phyloP scores from a whole-genome alignment of 441 rosid genomes.

The Erodium trifolium region DNA sequence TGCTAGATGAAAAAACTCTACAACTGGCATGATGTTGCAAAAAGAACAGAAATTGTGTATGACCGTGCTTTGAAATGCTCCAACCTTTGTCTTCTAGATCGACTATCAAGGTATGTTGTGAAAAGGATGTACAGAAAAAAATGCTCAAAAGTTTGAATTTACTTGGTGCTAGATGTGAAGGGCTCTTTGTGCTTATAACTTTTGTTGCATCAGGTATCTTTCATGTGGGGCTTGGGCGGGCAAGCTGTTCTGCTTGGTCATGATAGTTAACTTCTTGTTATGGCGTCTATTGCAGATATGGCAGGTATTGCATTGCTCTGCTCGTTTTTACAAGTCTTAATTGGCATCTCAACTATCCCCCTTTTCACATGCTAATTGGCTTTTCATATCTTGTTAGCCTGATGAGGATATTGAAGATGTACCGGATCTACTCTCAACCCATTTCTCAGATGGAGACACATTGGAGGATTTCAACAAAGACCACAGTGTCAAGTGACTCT shows the following conservation, averaged over 20 bases:
- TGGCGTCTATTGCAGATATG: conserved; percentile 52
- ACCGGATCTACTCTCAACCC: conserved; percentile 7
- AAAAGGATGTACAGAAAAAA: background rate
- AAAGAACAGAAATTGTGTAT: conserved; percentile 88
- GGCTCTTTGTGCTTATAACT: background rate
- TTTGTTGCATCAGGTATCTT: conserved; percentile 47
- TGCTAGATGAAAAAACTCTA: conserved; percentile 81
- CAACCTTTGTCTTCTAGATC: conserved; percentile 50
- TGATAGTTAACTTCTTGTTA: conserved; percentile 82
- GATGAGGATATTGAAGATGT: too few species aligned
- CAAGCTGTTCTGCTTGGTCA: conserved; percentile 79
- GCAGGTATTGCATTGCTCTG: conserved; percentile 37
- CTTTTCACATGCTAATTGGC: background rate
- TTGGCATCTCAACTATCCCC: background rate
- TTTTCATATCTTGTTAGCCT: background rate
- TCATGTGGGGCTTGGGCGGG: conserved; percentile 97
- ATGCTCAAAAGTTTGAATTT: too few species aligned
- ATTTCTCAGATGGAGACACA: conserved; percentile 21
- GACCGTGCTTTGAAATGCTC: conserved; percentile 68
- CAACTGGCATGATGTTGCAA: conserved; percentile 92
- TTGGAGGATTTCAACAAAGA: conserved; percentile 7
- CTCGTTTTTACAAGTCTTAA: background rate
- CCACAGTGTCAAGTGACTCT: background rate
- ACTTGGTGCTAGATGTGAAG: background rate
- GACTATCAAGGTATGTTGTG: conserved; percentile 50